Base-by-base conservation (phyloP, 805 yeast species). In the Candida boidinii region DNA sequence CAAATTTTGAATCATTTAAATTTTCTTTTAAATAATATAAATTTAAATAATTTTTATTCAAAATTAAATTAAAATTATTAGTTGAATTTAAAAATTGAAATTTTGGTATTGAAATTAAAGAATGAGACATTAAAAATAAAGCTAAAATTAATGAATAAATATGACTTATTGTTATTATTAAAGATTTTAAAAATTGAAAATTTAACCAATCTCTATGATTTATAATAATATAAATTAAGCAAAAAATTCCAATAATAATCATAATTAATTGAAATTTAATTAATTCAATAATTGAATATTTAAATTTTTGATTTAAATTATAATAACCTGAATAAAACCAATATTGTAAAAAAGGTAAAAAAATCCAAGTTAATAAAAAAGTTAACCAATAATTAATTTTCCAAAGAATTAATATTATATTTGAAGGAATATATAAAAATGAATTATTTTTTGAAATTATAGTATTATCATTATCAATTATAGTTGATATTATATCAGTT, bases 81-180 rank as follows among this genome's bases (percentile, higher is more conserved):
- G n/a, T n/a, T 1, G 53, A 38, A 14, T 39, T 34, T 18, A 38
- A 34, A 45, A 46, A 56, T 19, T 30, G 33, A 12, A 30, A 52
- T 36, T 82, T 64, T 0, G 95, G 94, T 2, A 83, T 62, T 28
- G 69, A 66, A 13, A 82, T 70, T 30, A 82, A 55, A 0, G 95
- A 94, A 52, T 84, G 88, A 3, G 90, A 83, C 82, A 85, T 76
- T 37, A 85, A 58, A 90, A 92, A 83, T 16, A 82, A 66, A 2
- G 90, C 87, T 22, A 85, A 48, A 2, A 79, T 63, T 48, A 85
- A 63, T 0, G 94, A 72, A 51, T 84, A 85, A 15, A 80, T 76
- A 51, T 85, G 92, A 1, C 92, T 73, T 9, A 81, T 46, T 0
- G 92, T 88, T 39, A 85, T 79, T 14, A 80, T 65, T 56, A 85